A percentile compares a stretch with the other conserved stretches of the same genome.
These are phyloP conservation scores for Noccaea caerulescens DNA, from an alignment of 345 rosid genomes.

Conservation along the genomic window DNA sequence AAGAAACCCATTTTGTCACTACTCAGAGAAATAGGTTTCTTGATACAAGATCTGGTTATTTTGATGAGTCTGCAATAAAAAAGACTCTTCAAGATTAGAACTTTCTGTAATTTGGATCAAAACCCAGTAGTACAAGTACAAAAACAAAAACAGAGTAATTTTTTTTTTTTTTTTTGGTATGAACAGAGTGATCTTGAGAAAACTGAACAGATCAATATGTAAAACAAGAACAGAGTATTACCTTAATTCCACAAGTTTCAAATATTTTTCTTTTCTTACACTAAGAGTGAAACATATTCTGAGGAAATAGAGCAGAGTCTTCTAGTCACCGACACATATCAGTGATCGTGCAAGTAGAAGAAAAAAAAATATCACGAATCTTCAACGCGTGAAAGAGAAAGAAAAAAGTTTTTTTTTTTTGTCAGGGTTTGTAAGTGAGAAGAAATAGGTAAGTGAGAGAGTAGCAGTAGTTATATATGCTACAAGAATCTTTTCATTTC, in stretches of 20 bases:
- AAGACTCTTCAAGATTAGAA: not conserved
- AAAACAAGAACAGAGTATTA: slow-evolving; percentile 36
- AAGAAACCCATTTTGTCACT: slow-evolving; percentile 47
- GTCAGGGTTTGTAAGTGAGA: slow-evolving; percentile 23
- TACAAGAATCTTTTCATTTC: slow-evolving; percentile 41
- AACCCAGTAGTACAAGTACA: slow-evolving; percentile 10
- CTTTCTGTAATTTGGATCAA: not conserved
- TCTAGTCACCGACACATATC: slow-evolving; percentile 44
- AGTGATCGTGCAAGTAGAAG: slow-evolving; percentile 43
- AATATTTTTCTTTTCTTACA: not conserved
- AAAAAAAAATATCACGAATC: slow-evolving; percentile 22
- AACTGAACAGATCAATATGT: slow-evolving; percentile 2
- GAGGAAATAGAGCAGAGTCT: slow-evolving; percentile 1
- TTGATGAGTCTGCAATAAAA: slow-evolving; percentile 31
- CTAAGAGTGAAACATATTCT: not conserved
- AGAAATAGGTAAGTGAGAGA: slow-evolving; percentile 15
- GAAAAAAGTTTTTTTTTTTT: not conserved
- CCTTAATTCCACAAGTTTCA: slow-evolving; percentile 21
- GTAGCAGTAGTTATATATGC: slow-evolving; percentile 22
- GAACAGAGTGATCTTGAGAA: slow-evolving; percentile 30
- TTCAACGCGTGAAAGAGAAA: slow-evolving; percentile 42
- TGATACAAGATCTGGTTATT: slow-evolving; percentile 29
- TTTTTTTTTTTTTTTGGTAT: too few species aligned
- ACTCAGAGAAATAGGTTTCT: slow-evolving; percentile 8
- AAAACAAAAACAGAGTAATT: not conserved